These are phyloP conservation scores for Thymus mandschuricus DNA, from an alignment of 257 asterid species.

Conservation along the genomic window DNA sequence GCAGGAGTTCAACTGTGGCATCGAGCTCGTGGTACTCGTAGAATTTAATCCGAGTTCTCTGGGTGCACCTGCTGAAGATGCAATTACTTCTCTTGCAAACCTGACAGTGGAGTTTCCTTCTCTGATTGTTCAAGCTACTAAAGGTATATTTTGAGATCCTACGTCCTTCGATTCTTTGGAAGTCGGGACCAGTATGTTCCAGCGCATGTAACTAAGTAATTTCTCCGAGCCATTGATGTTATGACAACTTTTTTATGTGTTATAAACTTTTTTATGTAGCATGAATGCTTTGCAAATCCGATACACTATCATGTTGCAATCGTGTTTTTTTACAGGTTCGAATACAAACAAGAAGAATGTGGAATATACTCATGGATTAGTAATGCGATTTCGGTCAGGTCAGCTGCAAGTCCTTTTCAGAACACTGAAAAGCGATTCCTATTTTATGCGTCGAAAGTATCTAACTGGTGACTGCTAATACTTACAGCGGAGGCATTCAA, in stretches of 20 bases:
- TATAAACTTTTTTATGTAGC: constrained; percentile 4
- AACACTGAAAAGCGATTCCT: constrained; percentile 1
- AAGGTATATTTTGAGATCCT: constrained; percentile 42
- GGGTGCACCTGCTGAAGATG: constrained; percentile 66
- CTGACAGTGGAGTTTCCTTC: constrained; percentile 65
- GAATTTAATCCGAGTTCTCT: constrained; percentile 55
- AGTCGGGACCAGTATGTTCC: not conserved
- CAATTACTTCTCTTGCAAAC: constrained; percentile 54
- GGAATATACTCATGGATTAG: constrained; percentile 70
- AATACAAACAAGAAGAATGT: constrained; percentile 38
- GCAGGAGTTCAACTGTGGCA: constrained; percentile 83
- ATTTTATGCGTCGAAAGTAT: constrained; percentile 2
- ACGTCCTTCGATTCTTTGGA: constrained; percentile 1
- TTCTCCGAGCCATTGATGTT: constrained; percentile 14
- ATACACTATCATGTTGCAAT: constrained; percentile 6
- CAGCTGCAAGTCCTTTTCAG: constrained; percentile 37
- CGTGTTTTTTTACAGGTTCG: constrained; percentile 47
- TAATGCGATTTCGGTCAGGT: constrained; percentile 76
- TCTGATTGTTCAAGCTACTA: constrained; percentile 78
- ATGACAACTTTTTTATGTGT: not conserved
- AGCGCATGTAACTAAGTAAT: constrained; percentile 7
- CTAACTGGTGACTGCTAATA: constrained; percentile 34
- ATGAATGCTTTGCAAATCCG: constrained; percentile 2
- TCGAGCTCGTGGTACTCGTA: constrained; percentile 73
- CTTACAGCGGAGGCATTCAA: constrained; percentile 67